phyloP scores from a whole-genome alignment of 2,329 filamentous ascomycete genomes.

The Tolypocladium paradoxum region DNA sequence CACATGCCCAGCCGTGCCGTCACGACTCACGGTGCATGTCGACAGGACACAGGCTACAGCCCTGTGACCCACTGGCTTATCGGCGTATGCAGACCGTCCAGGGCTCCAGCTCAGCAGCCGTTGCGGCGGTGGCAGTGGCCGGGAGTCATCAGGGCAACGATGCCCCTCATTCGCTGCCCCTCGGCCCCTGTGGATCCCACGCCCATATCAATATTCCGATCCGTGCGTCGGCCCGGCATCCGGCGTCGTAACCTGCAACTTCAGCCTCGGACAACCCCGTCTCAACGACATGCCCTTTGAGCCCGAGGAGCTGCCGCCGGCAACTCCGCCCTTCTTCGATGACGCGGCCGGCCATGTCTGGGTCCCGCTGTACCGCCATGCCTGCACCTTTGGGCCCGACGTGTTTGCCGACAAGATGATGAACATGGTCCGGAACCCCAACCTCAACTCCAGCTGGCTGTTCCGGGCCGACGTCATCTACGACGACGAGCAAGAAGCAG shows the following conservation, averaged over 20 bases:
- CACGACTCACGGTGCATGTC: not conserved
- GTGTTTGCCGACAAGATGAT: slow-evolving; percentile 58
- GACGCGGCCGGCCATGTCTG: slow-evolving; percentile 25
- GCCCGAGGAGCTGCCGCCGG: slow-evolving; percentile 17
- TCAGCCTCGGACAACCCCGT: not conserved
- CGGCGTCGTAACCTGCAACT: no score
- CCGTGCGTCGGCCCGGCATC: no score
- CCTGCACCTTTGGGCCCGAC: slow-evolving; percentile 51
- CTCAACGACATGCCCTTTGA: slow-evolving; percentile 12
- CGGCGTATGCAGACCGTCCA: no score
- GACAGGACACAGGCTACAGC: not conserved
- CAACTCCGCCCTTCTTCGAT: slow-evolving; percentile 14
- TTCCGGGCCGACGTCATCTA: slow-evolving; percentile 66
- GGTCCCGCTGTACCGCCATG: slow-evolving; percentile 43
- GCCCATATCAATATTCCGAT: not conserved
- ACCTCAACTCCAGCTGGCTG: slow-evolving; percentile 67
- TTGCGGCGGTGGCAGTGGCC: no score
- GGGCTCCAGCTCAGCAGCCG: no score
- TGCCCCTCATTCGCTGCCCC: not conserved
- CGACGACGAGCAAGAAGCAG: slow-evolving; percentile 14
- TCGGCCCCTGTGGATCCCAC: not conserved
- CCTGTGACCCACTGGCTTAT: not conserved
- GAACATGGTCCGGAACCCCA: slow-evolving; percentile 69
- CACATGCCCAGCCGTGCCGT: not conserved
- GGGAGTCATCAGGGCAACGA: not conserved